These are phyloP conservation scores for Vigna hirtella DNA, from an alignment of 306 rosid genomes.

Conservation along the genomic window DNA sequence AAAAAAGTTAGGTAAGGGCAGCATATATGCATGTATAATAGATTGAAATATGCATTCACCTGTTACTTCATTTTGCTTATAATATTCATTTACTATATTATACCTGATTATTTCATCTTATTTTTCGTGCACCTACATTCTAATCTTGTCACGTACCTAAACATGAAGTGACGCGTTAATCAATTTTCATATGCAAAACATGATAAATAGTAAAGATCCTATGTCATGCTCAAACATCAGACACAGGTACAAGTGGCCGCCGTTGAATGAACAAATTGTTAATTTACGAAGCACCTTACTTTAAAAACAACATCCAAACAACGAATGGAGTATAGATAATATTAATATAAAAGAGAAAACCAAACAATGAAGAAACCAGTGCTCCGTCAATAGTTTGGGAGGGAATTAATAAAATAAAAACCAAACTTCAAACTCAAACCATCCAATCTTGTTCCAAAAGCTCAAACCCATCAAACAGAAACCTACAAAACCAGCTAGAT, in stretches of 20 bases:
- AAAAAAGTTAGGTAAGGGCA: constrained; percentile 36
- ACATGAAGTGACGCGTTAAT: background rate
- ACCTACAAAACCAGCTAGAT: constrained; percentile 10
- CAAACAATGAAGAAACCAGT: constrained; percentile 37
- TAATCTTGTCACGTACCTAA: background rate
- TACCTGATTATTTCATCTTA: background rate
- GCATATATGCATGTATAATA: background rate
- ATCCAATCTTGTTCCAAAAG: constrained; percentile 47
- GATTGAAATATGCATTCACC: background rate
- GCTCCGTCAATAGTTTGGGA: background rate
- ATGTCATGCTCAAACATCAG: constrained; percentile 46
- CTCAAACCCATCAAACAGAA: constrained; percentile 49
- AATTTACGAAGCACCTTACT: constrained; percentile 45
- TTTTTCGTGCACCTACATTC: background rate
- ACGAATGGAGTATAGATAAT: constrained; percentile 16
- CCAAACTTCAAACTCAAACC: constrained; percentile 8
- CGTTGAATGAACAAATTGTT: constrained; percentile 32
- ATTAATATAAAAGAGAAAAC: constrained; percentile 27
- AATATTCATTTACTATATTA: background rate
- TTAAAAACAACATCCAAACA: constrained; percentile 51
- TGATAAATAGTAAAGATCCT: constrained; percentile 19
- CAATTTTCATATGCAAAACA: constrained; percentile 39
- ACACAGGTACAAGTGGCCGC: constrained; percentile 44
- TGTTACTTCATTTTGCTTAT: background rate
- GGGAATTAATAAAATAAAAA: background rate